A percentile compares a stretch with the other conserved stretches of the same genome.
Evolutionary conservation across 2,329 filamentous ascomycete genomes (phyloP).

Genomic region (Colletotrichum sansevieriae): DNA sequence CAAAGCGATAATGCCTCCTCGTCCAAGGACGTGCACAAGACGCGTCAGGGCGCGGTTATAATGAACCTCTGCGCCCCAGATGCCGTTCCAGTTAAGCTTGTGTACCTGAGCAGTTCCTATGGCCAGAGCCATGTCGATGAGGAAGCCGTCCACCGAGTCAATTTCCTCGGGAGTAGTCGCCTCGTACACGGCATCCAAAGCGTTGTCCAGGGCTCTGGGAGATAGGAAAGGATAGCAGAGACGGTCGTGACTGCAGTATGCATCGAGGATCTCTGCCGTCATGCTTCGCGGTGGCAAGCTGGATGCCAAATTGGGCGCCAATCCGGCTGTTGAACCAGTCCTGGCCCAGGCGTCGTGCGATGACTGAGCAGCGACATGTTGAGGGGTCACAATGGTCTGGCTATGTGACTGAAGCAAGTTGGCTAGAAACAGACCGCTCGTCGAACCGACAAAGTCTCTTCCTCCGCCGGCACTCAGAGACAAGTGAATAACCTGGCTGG

Average conservation of each 20-base stretch:
- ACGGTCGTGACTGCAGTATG: slow-evolving; percentile 58
- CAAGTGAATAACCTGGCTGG: slow-evolving; percentile 58
- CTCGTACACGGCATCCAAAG: slow-evolving; percentile 50
- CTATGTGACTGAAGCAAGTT: slow-evolving; percentile 51
- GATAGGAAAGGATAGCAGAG: slow-evolving; percentile 58
- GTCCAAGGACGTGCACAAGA: too few species aligned
- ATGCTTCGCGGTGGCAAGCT: slow-evolving; percentile 51
- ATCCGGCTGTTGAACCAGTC: slow-evolving; percentile 11
- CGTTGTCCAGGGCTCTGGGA: slow-evolving; percentile 46
- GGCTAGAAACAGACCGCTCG: slow-evolving; percentile 56
- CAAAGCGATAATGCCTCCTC: too few species aligned
- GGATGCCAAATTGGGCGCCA: slow-evolving; percentile 18
- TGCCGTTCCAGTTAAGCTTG: too few species aligned
- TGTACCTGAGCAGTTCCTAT: too few species aligned
- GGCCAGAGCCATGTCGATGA: too few species aligned
- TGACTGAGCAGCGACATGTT: slow-evolving; percentile 31
- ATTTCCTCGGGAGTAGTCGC: slow-evolving; percentile 36
- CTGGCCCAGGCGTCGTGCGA: background rate
- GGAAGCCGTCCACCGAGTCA: too few species aligned
- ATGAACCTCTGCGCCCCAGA: too few species aligned
- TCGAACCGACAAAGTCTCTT: slow-evolving; percentile 56
- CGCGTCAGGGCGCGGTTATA: too few species aligned
- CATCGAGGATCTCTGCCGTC: slow-evolving; percentile 53
- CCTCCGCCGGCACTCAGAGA: slow-evolving; percentile 57
- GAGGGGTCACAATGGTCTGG: slow-evolving; percentile 30